Base-by-base conservation (phyloP, 306 rosid genomes). In the Corylus avellana region DNA sequence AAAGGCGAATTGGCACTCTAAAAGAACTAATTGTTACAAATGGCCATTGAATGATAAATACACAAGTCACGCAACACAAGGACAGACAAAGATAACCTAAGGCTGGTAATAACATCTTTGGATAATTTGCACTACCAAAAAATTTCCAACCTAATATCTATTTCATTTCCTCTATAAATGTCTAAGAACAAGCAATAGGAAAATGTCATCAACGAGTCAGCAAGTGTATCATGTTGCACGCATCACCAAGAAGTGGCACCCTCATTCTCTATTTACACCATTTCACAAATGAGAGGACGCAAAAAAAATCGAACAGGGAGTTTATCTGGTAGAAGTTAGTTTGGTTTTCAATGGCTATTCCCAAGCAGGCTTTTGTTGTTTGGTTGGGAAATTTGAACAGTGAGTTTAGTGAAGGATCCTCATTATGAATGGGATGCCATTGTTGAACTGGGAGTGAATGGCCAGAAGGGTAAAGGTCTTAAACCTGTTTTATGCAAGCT, bases 211-310 rank as follows among this genome's bases (percentile, higher is more conserved):
- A 32, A 64, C 70, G 16, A 64, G 4, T 64, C 37, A 68, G 67
- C 75, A 74, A 49, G 25, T 22, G 22, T 62, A 84, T 56, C 80
- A 32, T 50, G 74, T 22, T 50, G 75, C 25, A 61, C 73, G 80
- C 22, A 63, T 72, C 72, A 59, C 72, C 76, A 20, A 55, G 66
- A 78, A 80, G 39, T 66, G 50, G 46, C 78, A 82, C 51, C 70
- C 51, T 75, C 39, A n/a, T 32, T 80, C 70, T 79, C 64, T 80
- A 70, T 14, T 69, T 22, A 70, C 4, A 8, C 59, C 72, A 73
- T 73, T 77, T 77, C 76, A 86, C 86, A 86, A 80, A 50, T 70
- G 47, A 70, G 58, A 10, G 12, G 47, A 55, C 64, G 70, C 27
- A 77, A 53, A 77, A 53, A 25, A 25, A 4, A 5, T 77, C 61